These are phyloP conservation scores for Peniophora sp. DNA, from an alignment of 1,284 basidiomycete genomes.

Conservation along the genomic window DNA sequence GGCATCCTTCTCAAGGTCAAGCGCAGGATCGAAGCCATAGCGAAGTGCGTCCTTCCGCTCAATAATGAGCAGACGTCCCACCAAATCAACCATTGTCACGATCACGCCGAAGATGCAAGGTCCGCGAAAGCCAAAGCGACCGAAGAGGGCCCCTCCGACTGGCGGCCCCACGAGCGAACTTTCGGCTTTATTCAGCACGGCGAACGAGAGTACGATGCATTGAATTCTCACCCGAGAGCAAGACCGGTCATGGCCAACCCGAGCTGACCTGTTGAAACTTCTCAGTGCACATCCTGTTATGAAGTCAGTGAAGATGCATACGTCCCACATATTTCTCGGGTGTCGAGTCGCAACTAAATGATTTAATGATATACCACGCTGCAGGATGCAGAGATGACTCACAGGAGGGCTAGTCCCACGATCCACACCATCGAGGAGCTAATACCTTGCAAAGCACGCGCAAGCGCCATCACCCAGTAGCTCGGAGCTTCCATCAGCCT, in stretches of 20 bases:
- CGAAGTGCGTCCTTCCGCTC: constrained; percentile 51
- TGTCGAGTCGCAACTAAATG: constrained; percentile 57
- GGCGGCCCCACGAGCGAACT: constrained; percentile 58
- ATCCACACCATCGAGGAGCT: constrained; percentile 74
- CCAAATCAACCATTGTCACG: constrained; percentile 50
- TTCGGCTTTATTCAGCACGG: not conserved
- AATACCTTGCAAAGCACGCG: constrained; percentile 65
- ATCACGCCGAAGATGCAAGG: constrained; percentile 70
- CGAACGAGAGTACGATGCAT: not conserved
- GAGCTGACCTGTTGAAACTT: constrained; percentile 53
- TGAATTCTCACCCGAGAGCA: constrained; percentile 45
- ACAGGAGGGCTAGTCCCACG: constrained; percentile 67
- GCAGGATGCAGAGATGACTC: constrained; percentile 15
- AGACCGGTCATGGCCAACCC: constrained; percentile 69
- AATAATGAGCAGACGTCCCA: constrained; percentile 55
- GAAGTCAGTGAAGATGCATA: constrained; percentile 26
- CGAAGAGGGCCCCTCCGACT: constrained; percentile 62
- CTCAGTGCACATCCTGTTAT: not conserved
- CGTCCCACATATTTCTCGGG: constrained; percentile 52
- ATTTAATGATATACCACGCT: constrained; percentile 7
- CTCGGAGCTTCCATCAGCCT: constrained; percentile 71
- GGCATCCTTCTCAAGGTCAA: constrained; percentile 3
- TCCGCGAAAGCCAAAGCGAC: constrained; percentile 60
- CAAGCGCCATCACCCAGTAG: constrained; percentile 66
- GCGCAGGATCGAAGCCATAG: constrained; percentile 44